A percentile compares a stretch with the other conserved stretches of the same genome.
These are phyloP conservation scores for Yamadazyma epiphylla DNA, from an alignment of 1,139 yeast genomes.

Conservation along the genomic window DNA sequence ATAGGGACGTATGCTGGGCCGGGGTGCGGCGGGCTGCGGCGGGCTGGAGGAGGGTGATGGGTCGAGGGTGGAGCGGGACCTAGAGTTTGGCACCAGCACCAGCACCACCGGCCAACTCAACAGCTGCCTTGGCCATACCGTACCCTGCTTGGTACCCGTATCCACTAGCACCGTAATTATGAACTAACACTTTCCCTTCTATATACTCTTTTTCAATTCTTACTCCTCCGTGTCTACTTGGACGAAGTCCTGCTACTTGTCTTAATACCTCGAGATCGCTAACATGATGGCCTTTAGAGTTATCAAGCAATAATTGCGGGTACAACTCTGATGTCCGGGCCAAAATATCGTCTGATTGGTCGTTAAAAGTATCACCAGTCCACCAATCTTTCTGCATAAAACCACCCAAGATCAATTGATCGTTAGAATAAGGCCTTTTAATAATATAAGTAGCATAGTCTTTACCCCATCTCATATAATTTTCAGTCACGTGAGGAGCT, in stretches of 20 bases:
- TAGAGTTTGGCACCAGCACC: too few species aligned
- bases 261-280: slow-evolving; percentile 37
- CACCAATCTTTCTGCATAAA: slow-evolving; percentile 56
- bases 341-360: slow-evolving; percentile 56
- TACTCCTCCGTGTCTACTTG: slow-evolving; percentile 62
- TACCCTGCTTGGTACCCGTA: slow-evolving; percentile 73
- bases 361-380: slow-evolving; percentile 51
- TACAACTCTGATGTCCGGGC: slow-evolving; percentile 42
- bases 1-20: too few species aligned
- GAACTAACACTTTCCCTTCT: slow-evolving; percentile 27
- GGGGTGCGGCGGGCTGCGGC: too few species aligned
- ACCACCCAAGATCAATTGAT: slow-evolving; percentile 62
- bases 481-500: slow-evolving; percentile 54
- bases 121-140: slow-evolving; percentile 49
- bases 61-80: too few species aligned
- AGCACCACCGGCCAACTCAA: slow-evolving; percentile 1
- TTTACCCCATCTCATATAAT: slow-evolving; percentile 44
- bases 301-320: slow-evolving; percentile 14
- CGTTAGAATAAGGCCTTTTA: slow-evolving; percentile 57
- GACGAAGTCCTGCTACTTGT: slow-evolving; percentile 63
- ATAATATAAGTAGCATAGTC: slow-evolving; percentile 59
- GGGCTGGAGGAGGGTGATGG: too few species aligned
- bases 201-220: slow-evolving; percentile 42
- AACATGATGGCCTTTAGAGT: slow-evolving; percentile 7
- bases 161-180: slow-evolving; percentile 76